Evolutionary conservation across 371 early-diverging fungal genomes (phyloP), one percentile per base, ranked within the genome.

Genomic region (Mortierella sp.): DNA sequence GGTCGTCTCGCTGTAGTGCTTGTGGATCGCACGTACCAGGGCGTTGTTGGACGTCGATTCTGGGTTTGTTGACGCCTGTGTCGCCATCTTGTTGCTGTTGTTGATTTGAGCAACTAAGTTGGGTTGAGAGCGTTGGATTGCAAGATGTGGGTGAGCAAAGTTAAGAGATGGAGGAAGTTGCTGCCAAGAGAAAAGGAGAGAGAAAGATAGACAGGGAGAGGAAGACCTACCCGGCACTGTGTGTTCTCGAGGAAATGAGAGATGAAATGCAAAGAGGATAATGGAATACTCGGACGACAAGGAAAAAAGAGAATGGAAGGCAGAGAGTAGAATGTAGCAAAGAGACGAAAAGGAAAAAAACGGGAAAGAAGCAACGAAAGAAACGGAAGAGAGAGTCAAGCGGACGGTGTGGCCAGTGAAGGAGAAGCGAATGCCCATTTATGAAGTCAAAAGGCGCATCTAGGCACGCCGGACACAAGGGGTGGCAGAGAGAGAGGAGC

Each of bases 1-100:
- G n/a, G 69, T 71, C 9, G 86, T 81, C 37, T 85, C 79, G 24
- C 86, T 85, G 69, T 85, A 85, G 57, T 85, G 81, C 37, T 69
- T 76, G 54, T 81, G 77, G 46, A 85, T 48, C 34, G 69, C 69
- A 11, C 86, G 86, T 51, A 81, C 75, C 5, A 85, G 21, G 1
- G 71, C 54, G 51, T 79, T 77, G 16, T 74, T 50, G 1, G 71
- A 73, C n/a, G 21, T 70, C 34, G 55, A 26, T 48, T 72, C 73
- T n/a, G 57, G 53, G 46, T 80, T 72, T 21, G 37, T 57, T n/a
- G 64, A 53, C 13, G 55, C 48, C 8, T 76, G 59, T 19, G 72
- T 71, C 26, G 72, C 57, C 77, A 71, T 76, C 46, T 46, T 64
- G 21, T 64, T 31, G 9, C 26, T 8, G 57, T 16, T 59, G 59